Evolutionary conservation across 1,284 basidiomycete genomes (phyloP).

Genomic region (Farysia itapuensis): DNA sequence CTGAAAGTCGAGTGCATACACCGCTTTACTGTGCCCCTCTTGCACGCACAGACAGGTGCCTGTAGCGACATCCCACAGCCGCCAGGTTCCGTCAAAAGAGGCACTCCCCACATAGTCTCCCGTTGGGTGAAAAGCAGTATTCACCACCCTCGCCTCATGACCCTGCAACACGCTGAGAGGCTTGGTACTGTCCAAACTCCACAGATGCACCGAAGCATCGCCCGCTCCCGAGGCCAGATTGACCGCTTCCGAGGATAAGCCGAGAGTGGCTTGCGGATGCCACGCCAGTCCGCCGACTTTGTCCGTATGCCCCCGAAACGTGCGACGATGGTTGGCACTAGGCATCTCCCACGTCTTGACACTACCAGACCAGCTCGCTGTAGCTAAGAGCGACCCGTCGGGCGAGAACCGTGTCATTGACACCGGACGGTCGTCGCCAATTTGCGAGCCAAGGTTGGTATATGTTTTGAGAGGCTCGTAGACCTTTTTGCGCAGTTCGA

Average conservation of each 20-base stretch:
- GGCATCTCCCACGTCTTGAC: slow-evolving; percentile 95
- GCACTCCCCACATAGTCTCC: slow-evolving; percentile 90
- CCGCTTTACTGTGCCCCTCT: slow-evolving; percentile 96
- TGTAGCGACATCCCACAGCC: slow-evolving; percentile 87
- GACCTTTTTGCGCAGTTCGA: slow-evolving; percentile 85
- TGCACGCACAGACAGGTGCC: slow-evolving; percentile 82
- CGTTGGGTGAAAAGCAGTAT: slow-evolving; percentile 93
- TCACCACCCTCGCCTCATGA: slow-evolving; percentile 84
- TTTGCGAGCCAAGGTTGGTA: slow-evolving; percentile 91
- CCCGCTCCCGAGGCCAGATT: slow-evolving; percentile 91
- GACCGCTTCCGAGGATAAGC: slow-evolving; percentile 69
- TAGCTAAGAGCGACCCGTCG: slow-evolving; percentile 81
- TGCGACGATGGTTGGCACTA: slow-evolving; percentile 60
- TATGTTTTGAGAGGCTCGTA: slow-evolving; percentile 89
- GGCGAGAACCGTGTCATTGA: slow-evolving; percentile 93
- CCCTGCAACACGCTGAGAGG: slow-evolving; percentile 82
- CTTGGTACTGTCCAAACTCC: slow-evolving; percentile 74
- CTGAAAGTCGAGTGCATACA: slow-evolving; percentile 93
- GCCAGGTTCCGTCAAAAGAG: slow-evolving; percentile 97
- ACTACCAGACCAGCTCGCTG: slow-evolving; percentile 92
- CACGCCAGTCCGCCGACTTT: slow-evolving; percentile 93
- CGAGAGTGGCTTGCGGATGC: slow-evolving; percentile 91
- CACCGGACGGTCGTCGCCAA: slow-evolving; percentile 92
- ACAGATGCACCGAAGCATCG: slow-evolving; percentile 81
- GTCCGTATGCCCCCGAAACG: slow-evolving; percentile 74